phyloP scores from a whole-genome alignment of 805 yeast species.

The Monosporozyma siamensis region DNA sequence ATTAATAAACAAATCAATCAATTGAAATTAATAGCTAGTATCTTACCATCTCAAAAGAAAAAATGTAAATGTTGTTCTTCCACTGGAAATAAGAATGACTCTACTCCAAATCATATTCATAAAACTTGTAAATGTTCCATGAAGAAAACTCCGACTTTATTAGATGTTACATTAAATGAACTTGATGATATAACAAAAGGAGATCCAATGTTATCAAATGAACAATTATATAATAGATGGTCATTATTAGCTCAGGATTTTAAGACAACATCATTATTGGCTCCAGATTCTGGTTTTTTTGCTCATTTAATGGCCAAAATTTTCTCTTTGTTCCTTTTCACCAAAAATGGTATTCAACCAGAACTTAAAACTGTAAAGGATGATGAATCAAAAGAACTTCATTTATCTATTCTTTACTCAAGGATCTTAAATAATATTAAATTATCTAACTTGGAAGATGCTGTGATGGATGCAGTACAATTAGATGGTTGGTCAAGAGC shows the following conservation, averaged over 20 bases:
- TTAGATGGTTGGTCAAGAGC: slow-evolving; percentile 90
- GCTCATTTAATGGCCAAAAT: slow-evolving; percentile 79
- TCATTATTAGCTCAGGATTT: slow-evolving; percentile 72
- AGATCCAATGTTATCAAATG: slow-evolving; percentile 60
- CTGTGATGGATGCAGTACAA: slow-evolving; percentile 85
- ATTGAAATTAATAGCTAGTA: slow-evolving; percentile 18
- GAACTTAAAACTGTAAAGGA: background rate
- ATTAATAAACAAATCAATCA: slow-evolving; percentile 32
- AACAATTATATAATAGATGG: slow-evolving; percentile 77
- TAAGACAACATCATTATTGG: slow-evolving; percentile 78
- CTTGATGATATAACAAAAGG: slow-evolving; percentile 33
- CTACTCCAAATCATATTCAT: no score
- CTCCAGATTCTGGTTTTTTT: slow-evolving; percentile 91
- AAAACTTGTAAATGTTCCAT: slow-evolving; percentile 10
- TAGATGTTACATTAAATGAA: slow-evolving; percentile 30
- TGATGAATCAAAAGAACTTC: slow-evolving; percentile 46
- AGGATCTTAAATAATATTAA: slow-evolving; percentile 69
- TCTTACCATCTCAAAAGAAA: slow-evolving; percentile 15
- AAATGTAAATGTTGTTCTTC: slow-evolving; percentile 10
- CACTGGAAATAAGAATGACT: slow-evolving; percentile 1
- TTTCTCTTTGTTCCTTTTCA: slow-evolving; percentile 65
- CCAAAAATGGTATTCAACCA: slow-evolving; percentile 60
- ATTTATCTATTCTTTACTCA: slow-evolving; percentile 81
- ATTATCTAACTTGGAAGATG: slow-evolving; percentile 71
- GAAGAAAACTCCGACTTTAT: slow-evolving; percentile 15